Evolutionary conservation across 345 rosid species (phyloP).

Genomic region (Salix dunnii): DNA sequence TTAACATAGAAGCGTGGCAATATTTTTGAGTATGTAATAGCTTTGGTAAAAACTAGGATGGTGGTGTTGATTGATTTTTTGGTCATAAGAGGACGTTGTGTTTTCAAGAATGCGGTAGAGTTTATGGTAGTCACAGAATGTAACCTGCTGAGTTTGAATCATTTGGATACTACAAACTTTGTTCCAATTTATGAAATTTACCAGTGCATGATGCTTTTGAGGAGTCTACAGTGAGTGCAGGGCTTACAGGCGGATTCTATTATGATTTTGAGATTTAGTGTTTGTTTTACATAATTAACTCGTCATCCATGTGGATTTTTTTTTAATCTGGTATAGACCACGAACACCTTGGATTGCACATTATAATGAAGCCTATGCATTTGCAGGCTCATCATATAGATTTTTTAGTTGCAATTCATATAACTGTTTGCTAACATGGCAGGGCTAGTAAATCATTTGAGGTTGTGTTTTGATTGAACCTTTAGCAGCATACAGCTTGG

Average conservation of each 20-base stretch:
- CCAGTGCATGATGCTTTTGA: background rate
- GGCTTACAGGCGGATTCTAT: background rate
- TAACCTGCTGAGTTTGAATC: background rate
- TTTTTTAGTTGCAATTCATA: background rate
- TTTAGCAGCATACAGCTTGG: background rate
- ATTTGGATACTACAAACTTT: background rate
- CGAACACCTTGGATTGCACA: background rate
- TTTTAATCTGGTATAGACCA: background rate
- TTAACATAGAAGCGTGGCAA: background rate
- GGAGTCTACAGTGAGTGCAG: background rate
- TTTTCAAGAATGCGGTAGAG: background rate
- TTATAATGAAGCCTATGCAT: background rate
- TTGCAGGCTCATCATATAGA: background rate
- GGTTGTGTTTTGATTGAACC: background rate
- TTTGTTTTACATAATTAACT: background rate
- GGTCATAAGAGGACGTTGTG: background rate
- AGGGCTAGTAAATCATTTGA: background rate
- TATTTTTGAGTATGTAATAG: background rate
- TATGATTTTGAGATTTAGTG: background rate
- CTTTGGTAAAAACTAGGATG: background rate
- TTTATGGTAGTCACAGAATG: background rate
- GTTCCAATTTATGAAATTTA: background rate
- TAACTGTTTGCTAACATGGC: background rate
- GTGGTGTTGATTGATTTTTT: no score
- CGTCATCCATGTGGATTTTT: background rate